phyloP scores from a whole-genome alignment of 2,329 filamentous ascomycete species.

The Talaromyces sp. region DNA sequence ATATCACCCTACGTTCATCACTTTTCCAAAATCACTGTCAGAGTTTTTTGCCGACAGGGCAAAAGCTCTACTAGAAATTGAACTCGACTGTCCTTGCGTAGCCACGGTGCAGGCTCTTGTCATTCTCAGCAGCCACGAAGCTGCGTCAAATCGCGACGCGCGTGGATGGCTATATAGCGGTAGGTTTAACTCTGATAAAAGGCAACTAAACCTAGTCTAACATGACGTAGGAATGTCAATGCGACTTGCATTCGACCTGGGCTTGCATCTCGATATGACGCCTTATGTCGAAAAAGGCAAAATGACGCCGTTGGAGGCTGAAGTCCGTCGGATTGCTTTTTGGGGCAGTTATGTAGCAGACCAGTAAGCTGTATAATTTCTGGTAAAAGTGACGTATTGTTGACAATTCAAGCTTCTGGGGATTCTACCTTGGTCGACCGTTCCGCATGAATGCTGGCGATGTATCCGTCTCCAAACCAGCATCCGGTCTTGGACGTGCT shows the following conservation, averaged over 20 bases:
- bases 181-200: conserved; percentile 14
- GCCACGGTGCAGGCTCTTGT: conserved; percentile 45
- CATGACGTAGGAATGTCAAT: conserved; percentile 37
- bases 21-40: conserved; percentile 30
- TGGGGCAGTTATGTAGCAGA: conserved; percentile 42
- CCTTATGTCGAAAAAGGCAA: conserved; percentile 36
- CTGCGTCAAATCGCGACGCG: conserved; percentile 39
- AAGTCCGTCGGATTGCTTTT: conserved; percentile 36
- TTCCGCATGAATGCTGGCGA: conserved; percentile 38
- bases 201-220: not conserved
- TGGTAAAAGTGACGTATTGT: not conserved
- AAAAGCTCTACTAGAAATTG: conserved; percentile 43
- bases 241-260: conserved; percentile 42
- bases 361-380: conserved; percentile 21
- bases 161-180: conserved; percentile 46
- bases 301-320: conserved; percentile 35
- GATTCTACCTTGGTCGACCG: conserved; percentile 40
- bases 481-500: conserved; percentile 19
- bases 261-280: conserved; percentile 37
- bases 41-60: conserved; percentile 39
- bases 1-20: conserved; percentile 40
- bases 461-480: conserved; percentile 36
- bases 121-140: conserved; percentile 42
- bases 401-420: conserved; percentile 31
- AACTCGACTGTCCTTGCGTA: conserved; percentile 44